Base-by-base conservation (phyloP, 306 rosid genomes). In the Datisca glomerata region DNA sequence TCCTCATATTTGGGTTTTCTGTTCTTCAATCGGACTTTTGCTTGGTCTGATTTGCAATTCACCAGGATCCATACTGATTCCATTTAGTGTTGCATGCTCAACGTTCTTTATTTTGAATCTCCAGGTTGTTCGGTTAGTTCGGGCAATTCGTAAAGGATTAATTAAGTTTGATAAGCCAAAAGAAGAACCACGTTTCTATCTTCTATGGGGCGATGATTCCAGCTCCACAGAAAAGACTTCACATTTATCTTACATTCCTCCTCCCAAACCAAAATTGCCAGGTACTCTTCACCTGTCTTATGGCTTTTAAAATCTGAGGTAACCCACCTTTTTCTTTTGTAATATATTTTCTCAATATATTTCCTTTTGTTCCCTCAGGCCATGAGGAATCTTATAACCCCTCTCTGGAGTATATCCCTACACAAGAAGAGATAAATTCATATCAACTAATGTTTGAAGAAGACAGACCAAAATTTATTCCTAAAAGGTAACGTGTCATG, bases 351-450 rank as follows among this genome's bases (percentile, higher is more conserved):
- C n/a, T n/a, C 32, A 18, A 14, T 40, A 27, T 31, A 25, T 21
- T 23, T 48, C 39, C 37, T 50, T 56, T 46, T n/a, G n/a, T n/a
- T n/a, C n/a, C n/a, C n/a, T 43, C 60, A 89, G 98, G 98, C 50
- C 80, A 89, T 14, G 95, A 80, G 52, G 98, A 89, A 54, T 84
- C 98, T 1, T 83, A 80, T 61, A 89, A 84, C 71, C 98, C 98
- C 59, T 80, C 98, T 55, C 42, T 66, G 48, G 98, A 89, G 59
- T 84, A 72, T 65, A 89, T 89, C 48, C 98, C 98, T 53, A 64
- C 86, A 29, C 91, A 89, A 70, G 98, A 89, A 73, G 98, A 84
- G 66, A 61, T 83, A 22, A 78, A 74, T 66, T 60, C 84, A 29
- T 78, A 89, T 67, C 84, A 89, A 49, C 66, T 80, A 70, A 72